Base-by-base conservation (phyloP, 129 eudicot species). In the Glebionis coronaria region DNA sequence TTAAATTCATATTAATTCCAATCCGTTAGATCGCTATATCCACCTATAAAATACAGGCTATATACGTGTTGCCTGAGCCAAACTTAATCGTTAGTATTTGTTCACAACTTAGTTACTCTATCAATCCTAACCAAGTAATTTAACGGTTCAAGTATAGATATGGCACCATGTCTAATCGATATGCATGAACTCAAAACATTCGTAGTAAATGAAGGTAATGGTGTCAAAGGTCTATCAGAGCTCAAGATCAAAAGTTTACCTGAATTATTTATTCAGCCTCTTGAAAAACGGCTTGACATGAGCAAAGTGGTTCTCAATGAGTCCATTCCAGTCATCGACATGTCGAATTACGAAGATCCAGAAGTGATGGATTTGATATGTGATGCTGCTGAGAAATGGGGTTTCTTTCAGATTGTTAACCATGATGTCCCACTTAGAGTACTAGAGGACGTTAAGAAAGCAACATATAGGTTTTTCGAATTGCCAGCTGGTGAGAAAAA, bases 401-500 rank as follows among this genome's bases (percentile, higher is more conserved):
- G 78, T n/a, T n/a, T n/a, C n/a, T n/a, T n/a, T n/a, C n/a, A n/a
- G n/a, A n/a, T n/a, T n/a, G n/a, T n/a, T n/a, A 83, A 86, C 68
- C 94, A 86, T 69, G 84, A 89, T 0, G 82, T 86, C 15, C 84
- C 86, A 5, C 1, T 73, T 40, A 72, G 63, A 4, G 82, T 83
- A 51, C 82, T 86, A 23, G 94, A 83, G 44, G 70, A 70, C 61
- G 89, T 83, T 18, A 83, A 77, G 69, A 68, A 72, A 1, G 88
- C 86, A 8, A 73, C 84, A 7, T 62, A 23, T 10, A 20, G 75
- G 44, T 86, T 86, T 54, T 86, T 86, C 14, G 78, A 64, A 16
- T 46, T 78, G 72, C 81, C 84, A 0, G 73, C 72, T 20, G 71
- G 65, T 14, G 89, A 86, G 81, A 86, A 80, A 82, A 78, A 71